Base-by-base conservation (phyloP, 306 rosid species). In the Geum urbanum region DNA sequence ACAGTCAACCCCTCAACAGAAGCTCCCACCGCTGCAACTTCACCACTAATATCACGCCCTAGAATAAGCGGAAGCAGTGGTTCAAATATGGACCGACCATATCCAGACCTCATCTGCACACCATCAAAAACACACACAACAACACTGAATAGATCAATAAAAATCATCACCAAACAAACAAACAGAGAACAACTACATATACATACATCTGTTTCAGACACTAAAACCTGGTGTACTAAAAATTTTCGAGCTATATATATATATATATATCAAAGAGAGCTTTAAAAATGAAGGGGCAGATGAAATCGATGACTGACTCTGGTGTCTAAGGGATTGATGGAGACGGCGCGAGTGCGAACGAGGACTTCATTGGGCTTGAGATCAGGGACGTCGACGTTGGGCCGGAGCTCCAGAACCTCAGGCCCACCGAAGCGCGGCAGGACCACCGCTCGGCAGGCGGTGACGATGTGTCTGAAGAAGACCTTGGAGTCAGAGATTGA, bases 11-110 rank as follows among this genome's bases (percentile, higher is more conserved):
- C 78, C 56, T 61, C 72, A 47, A 91, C 97, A 0, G 91, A 79
- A 74, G 80, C 67, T 39, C 99, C 97, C 39, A 89, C 66, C 13
- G 95, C 96, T 59, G 87, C 91, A 74, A 94, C 97, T 81, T 91
- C 97, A 10, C 99, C 99, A 67, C 99, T 94, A 9, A 94, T 66
- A 48, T 94, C 99, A 46, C 99, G 99, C 10, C 97, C 97, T 90
- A 94, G 77, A 67, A 94, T 88, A 13, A 94, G 48, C 44, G 99
- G 99, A 74, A 94, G 75, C 53, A 87, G 89, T 44, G 82, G 85
- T 79, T 75, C 88, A 80, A 81, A 94, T 66, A 94, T 62, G 5
- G 89, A 91, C 65, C 99, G 95, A 54, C 99, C 99, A 61, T 94
- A 94, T 32, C 99, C 99, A 2, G 91, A 53, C 19, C 99, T 92